Base-by-base conservation (phyloP, 1,284 basidiomycete species). In the Ceratobasidium sp. region DNA sequence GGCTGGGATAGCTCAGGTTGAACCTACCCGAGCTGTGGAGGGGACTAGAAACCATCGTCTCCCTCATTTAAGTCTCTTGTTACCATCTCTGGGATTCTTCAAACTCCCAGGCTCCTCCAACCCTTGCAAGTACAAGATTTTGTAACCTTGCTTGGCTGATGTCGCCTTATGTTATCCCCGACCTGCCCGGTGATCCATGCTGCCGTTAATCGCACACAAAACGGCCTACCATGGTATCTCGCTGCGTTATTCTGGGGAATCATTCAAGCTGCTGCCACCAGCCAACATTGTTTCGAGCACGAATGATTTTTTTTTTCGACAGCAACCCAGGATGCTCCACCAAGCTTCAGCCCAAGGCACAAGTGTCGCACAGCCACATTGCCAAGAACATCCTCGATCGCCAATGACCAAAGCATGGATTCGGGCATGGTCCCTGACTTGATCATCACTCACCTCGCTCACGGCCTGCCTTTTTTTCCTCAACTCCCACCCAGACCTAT, bases 381-480 rank as follows among this genome's bases (percentile, higher is more conserved):
- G 58, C 58, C 58, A 61, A 61, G 58, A 29, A 22, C 11, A 27
- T 13, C 27, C 37, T 22, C 58, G 58, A 61, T 61, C 58, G 58
- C 2, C 37, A 6, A 61, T 43, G 27, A 43, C n/a, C n/a, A 37
- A 39, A 39, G 58, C 58, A 61, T 61, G 58, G 58, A 61, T 61
- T 61, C 58, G 58, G 58, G 39, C 39, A 43, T 37, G 31, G 58
- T 41, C 58, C 58, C 58, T 61, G 58, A 61, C 11, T 37, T 49
- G 31, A n/a, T 6, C 31, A 34, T 34, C 6, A 6, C 31, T 49
- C 19, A n/a, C 48, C 48, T 8, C 16, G 19, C 43, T 16, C 43
- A 46, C 43, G 14, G 13, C 13, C 43, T 49, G n/a, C 22, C 48
- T 24, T 49, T 49, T 49, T 22, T n/a, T 49, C 48, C 29, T 61